phyloP scores from a whole-genome alignment of 2,329 filamentous ascomycete species.

The Nannizziopsis arthrosporioides region DNA sequence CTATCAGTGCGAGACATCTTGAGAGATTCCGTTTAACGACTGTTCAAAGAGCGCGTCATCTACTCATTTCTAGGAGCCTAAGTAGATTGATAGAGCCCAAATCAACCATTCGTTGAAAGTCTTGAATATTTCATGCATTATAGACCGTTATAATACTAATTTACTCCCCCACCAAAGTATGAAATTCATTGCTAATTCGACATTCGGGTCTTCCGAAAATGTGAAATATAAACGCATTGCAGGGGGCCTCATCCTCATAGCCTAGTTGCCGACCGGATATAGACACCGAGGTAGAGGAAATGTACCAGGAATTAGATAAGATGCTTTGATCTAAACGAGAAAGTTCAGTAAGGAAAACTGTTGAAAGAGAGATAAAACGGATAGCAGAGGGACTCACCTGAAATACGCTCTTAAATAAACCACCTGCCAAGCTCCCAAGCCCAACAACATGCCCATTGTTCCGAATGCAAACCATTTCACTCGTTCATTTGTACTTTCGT shows the following conservation, averaged over 20 bases:
- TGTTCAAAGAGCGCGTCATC: no score
- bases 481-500: conserved; percentile 97
- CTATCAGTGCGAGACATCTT: no score
- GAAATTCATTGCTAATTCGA: background rate
- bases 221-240: no score
- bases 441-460: conserved; percentile 83
- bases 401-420: conserved; percentile 97
- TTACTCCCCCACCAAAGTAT: no score
- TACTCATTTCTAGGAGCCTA: no score
- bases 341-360: conserved; percentile 1
- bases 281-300: conserved; percentile 3
- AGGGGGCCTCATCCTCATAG: background rate
- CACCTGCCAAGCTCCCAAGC: conserved; percentile 90
- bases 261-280: conserved; percentile 1
- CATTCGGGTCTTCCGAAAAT: no score
- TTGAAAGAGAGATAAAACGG: conserved; percentile 3
- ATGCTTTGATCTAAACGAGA: conserved; percentile 49
- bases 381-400: conserved; percentile 43
- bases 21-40: no score
- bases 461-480: conserved; percentile 98
- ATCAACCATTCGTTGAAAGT: no score
- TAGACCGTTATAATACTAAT: no score
- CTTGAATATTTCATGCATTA: no score
- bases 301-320: conserved; percentile 42
- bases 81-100: no score